Evolutionary conservation across 2,329 filamentous ascomycete genomes (phyloP), one percentile per base, ranked within the genome.

Genomic region (Fusarium udum): DNA sequence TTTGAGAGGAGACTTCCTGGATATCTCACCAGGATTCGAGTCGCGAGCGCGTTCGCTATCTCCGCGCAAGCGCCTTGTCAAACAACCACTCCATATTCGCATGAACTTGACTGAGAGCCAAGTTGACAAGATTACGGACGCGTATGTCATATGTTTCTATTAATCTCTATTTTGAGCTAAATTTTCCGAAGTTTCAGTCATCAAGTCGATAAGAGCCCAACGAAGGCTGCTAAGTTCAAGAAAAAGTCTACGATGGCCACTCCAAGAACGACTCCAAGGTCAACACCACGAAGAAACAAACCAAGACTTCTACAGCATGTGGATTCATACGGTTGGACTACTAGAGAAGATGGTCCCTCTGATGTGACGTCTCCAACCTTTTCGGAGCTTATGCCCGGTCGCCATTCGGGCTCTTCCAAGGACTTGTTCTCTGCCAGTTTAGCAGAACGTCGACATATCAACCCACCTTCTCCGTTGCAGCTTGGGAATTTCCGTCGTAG

Each of bases 21-120:
- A 81, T 11, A 69, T 82, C 7, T 82, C 83, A 20, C 51, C 64
- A 22, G 60, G 53, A 22, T 61, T 67, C 11, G 66, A 68, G 37
- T 69, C 73, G 18, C 78, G 81, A 57, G 77, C 83, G 43, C 79
- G 78, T 24, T 83, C 83, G 4, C 77, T 79, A 5, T 83, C 85
- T 8, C 81, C 80, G 9, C 79, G 76, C 43, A 80, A 82, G 59
- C 78, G 80, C 4, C 74, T 76, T 26, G 61, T 73, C 24, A 80
- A 82, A 26, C 81, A 84, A 49, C 83, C 83, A 6, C 78, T 87
- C 26, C 83, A 85, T 43, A 82, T 87, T 36, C 84, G 85, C 31
- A 81, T 87, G 73, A 86, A 86, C 68, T 71, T 87, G 61, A 87
- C 85, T 9, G 84, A 87, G 51, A 83, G 81, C 1, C 85, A 87